Conservation (phyloP, 768 basidiomycete species). For the Dentipellis sp. region DNA sequence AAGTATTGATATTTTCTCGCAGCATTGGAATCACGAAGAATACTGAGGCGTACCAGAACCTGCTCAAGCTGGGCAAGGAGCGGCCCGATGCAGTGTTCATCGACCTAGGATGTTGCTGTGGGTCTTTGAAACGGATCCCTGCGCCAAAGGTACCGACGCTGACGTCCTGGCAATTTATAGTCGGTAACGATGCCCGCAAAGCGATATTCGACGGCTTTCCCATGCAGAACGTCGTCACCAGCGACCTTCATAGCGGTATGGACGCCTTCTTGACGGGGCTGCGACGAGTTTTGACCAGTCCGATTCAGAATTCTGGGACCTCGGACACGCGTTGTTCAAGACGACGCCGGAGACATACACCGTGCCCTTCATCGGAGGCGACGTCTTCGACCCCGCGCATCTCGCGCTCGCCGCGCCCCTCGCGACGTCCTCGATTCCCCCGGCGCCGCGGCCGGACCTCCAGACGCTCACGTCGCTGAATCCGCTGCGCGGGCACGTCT, state of each 20-base stretch:
- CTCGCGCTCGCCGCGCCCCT: not conserved
- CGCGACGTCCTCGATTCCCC: conserved; percentile 11
- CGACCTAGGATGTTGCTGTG: not conserved
- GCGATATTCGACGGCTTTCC: not conserved
- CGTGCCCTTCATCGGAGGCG: not conserved
- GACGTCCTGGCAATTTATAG: not conserved
- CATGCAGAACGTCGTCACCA: not conserved
- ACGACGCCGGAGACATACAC: not conserved
- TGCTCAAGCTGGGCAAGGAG: not conserved
- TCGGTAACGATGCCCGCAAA: not conserved
- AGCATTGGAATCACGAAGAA: not conserved
- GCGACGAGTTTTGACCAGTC: not conserved
- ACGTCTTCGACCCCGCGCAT: not conserved
- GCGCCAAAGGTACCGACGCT: too few relatives aligned
- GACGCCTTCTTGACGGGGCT: not conserved
- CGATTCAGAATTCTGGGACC: not conserved
- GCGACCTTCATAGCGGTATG: not conserved
- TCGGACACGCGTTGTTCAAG: not conserved
- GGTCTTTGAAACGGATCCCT: not conserved
- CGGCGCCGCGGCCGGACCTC: conserved; percentile 17
- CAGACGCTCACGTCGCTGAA: conserved; percentile 28
- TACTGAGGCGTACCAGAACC: not conserved
- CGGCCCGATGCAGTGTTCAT: not conserved
- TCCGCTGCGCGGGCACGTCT: conserved; percentile 33
- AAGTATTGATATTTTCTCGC: not conserved